Conservation (phyloP, 306 rosid species). For the Trifolium pratense region DNA sequence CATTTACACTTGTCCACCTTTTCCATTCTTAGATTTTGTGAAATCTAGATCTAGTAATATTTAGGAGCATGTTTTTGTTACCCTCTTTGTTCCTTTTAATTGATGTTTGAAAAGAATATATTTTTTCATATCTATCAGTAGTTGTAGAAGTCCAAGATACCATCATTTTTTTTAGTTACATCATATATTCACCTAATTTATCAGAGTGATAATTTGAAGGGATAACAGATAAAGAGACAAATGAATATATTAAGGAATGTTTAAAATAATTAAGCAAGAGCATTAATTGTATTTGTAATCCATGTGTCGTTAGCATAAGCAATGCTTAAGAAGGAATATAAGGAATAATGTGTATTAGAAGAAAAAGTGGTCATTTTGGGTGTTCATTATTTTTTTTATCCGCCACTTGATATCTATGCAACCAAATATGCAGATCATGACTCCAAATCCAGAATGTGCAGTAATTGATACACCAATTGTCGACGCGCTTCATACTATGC, state of each 20-base stretch:
- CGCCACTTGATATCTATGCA: conserved; percentile 32
- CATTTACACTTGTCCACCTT: neutral
- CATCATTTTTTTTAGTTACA: neutral
- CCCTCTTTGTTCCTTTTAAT: conserved; percentile 8
- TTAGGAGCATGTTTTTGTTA: conserved; percentile 11
- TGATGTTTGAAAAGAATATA: neutral
- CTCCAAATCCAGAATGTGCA: conserved; percentile 94
- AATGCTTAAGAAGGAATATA: neutral
- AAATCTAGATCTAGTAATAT: conserved; percentile 25
- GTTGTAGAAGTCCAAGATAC: conserved; percentile 14
- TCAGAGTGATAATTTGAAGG: neutral
- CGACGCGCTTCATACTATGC: conserved; percentile 96
- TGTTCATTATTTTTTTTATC: conserved; percentile 35
- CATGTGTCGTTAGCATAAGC: neutral
- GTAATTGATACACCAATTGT: conserved; percentile 89
- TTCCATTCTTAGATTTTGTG: conserved; percentile 39
- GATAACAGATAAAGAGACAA: neutral
- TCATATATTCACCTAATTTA: conserved; percentile 10
- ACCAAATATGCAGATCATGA: conserved; percentile 77
- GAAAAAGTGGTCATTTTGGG: conserved; percentile 23
- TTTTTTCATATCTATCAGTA: neutral
- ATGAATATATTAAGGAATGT: neutral
- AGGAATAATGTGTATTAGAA: conserved; percentile 9
- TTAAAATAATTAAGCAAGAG: neutral
- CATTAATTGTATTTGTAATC: neutral